Evolutionary conservation across 2,329 filamentous ascomycete genomes (phyloP), one percentile per base, ranked within the genome.

Genomic region (Pseudogymnoascus sp.): DNA sequence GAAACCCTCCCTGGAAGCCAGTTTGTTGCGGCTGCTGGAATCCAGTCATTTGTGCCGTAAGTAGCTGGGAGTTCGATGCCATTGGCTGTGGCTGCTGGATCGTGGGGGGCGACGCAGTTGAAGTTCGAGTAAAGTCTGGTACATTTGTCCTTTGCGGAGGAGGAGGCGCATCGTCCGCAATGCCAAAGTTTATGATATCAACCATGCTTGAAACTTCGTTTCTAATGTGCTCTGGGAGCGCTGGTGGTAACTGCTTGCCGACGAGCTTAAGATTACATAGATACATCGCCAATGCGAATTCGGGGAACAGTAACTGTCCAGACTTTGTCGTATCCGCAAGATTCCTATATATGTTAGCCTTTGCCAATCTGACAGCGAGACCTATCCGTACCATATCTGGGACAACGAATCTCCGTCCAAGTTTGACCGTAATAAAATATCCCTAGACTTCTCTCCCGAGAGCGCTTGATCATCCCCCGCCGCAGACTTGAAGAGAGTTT

Each of bases 201-300:
- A 99, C 94, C 92, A 99, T 97, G 75, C 94, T 96, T 3, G 93
- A 97, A 15, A 99, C 94, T 74, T 99, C 94, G 69, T 99, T 99
- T 77, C 86, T 89, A 66, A 99, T 87, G 62, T 85, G 88, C 33
- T 97, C 91, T 0, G 94, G 94, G 8, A 99, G 80, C 5, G 72
- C 74, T 1, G 80, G 71, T 0, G 94, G 94, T 22, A 99, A 75
- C 0, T 86, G 79, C 75, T 96, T 96, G 62, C 91, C 91, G 0
- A 90, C 94, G 62, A 97, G 80, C 73, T 88, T 94, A 67, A 99
- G 72, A 71, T 97, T 99, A 80, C 94, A 99, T 33, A 99, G 84
- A 69, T 99, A 99, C 94, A 99, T 97, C 64, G 94, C 90, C 62
- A 99, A 80, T 6, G 94, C 94, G 67, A 99, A 99, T 75, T 99